A percentile compares a stretch with the other conserved stretches of the same genome.
These are phyloP conservation scores for Monoraphidium neglectum DNA, from an alignment of 139 green algal genomes.

Conservation along the genomic window DNA sequence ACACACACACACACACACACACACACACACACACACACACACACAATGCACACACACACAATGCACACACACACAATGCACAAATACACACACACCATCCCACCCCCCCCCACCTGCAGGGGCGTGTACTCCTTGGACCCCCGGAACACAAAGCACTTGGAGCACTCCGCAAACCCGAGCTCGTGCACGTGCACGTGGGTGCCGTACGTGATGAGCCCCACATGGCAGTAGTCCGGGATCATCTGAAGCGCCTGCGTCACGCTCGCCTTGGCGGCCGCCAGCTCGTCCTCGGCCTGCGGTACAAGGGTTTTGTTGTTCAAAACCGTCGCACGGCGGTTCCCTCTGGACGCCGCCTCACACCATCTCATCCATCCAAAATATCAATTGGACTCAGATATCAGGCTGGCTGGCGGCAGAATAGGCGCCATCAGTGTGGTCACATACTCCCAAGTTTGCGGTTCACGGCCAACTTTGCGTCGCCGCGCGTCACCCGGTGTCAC, in stretches of 20 bases:
- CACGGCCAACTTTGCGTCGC: too few species aligned
- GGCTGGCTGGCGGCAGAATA: too few species aligned
- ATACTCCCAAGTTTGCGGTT: too few species aligned
- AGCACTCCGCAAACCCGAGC: slow-evolving; percentile 89
- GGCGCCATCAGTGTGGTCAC: too few species aligned
- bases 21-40: background rate
- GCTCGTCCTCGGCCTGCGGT: slow-evolving; percentile 94
- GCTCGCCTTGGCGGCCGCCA: slow-evolving; percentile 73
- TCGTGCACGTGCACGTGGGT: slow-evolving; percentile 98
- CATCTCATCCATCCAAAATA: too few species aligned
- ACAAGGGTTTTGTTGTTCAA: too few species aligned
- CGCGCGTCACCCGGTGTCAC: too few species aligned
- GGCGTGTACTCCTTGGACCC: slow-evolving; percentile 89
- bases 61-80: background rate
- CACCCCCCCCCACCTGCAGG: slow-evolving; percentile 28
- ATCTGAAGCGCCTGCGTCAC: slow-evolving; percentile 77
- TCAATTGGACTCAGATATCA: too few species aligned
- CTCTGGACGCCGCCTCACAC: too few species aligned
- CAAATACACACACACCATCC: too few species aligned
- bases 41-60: too few species aligned
- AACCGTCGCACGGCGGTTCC: too few species aligned
- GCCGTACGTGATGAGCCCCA: slow-evolving; percentile 94
- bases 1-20: background rate
- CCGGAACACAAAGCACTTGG: slow-evolving; percentile 94
- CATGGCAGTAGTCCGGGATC: slow-evolving; percentile 71